Conservation (phyloP, 148 eudicot species). For the Suaeda aralocaspica region DNA sequence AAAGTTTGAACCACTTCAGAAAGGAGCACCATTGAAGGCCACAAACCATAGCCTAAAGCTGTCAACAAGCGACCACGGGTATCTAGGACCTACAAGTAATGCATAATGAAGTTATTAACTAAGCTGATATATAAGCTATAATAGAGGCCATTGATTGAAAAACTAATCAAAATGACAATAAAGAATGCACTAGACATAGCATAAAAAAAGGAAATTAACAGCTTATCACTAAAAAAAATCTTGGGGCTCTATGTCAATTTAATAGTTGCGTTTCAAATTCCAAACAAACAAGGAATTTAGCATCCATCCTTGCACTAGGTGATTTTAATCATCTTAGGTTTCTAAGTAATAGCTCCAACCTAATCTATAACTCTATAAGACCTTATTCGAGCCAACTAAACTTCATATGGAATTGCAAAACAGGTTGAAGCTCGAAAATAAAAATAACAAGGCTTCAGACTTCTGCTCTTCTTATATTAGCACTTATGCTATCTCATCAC, state of each 20-base stretch:
- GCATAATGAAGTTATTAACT: conserved; percentile 6
- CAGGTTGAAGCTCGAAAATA: too few relatives aligned
- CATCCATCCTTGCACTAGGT: not conserved
- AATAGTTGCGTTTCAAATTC: not conserved
- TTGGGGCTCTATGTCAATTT: not conserved
- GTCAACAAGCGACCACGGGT: conserved; percentile 39
- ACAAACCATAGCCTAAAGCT: conserved; percentile 43
- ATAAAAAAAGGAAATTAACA: not conserved
- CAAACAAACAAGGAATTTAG: not conserved
- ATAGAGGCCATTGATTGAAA: not conserved
- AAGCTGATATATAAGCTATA: too few relatives aligned
- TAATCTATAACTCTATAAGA: not conserved
- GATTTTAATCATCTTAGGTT: too few relatives aligned
- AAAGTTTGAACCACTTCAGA: conserved; percentile 46
- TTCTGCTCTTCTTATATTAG: not conserved
- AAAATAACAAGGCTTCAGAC: not conserved
- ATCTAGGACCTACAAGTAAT: conserved; percentile 32
- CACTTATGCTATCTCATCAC: not conserved
- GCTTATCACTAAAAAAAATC: not conserved
- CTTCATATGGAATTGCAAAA: not conserved
- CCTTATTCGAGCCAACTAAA: not conserved
- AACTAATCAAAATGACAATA: not conserved
- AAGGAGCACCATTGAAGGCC: conserved; percentile 43
- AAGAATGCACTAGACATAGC: not conserved
- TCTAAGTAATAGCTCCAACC: not conserved